Percentiles rank a stretch among this genome's conserved stretches.
Evolutionary conservation across 2,329 filamentous ascomycete species (phyloP).

Genomic region (Raffaelea deltoideospora): DNA sequence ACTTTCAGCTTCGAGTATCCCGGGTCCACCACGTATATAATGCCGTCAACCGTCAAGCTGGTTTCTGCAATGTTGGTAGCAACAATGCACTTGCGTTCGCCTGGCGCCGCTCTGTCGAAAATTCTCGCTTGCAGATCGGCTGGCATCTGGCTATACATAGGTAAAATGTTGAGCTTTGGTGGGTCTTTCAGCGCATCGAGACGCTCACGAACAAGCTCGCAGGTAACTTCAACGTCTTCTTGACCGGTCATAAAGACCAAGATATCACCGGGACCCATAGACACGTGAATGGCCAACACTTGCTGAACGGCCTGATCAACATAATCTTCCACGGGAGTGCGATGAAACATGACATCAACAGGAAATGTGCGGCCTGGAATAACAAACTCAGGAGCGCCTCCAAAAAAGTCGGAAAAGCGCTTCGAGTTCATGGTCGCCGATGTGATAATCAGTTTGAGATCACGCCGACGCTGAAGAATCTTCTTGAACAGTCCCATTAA

Average conservation of each 20-base stretch:
- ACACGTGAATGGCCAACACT: constrained; percentile 88
- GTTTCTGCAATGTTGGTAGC: constrained; percentile 98
- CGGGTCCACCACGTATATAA: constrained; percentile 96
- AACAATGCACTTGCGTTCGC: constrained; percentile 92
- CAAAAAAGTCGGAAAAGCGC: constrained; percentile 89
- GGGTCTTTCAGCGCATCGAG: constrained; percentile 84
- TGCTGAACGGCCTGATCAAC: constrained; percentile 95
- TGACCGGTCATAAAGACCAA: constrained; percentile 99
- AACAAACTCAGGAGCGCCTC: constrained; percentile 87
- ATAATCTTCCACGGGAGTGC: constrained; percentile 92
- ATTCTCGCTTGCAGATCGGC: constrained; percentile 96
- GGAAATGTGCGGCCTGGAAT: constrained; percentile 95
- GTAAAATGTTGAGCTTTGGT: constrained; percentile 83
- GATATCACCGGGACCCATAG: constrained; percentile 84
- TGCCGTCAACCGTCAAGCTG: constrained; percentile 92
- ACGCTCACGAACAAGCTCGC: constrained; percentile 78
- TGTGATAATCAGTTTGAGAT: constrained; percentile 92
- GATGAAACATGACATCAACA: constrained; percentile 89
- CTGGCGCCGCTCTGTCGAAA: constrained; percentile 79
- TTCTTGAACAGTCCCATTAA: constrained; percentile 97
- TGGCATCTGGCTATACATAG: constrained; percentile 99
- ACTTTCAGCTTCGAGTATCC: constrained; percentile 97
- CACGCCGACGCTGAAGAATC: constrained; percentile 73
- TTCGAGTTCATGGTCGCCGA: constrained; percentile 98
- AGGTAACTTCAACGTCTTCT: constrained; percentile 95